A percentile compares a stretch with the other conserved stretches of the same genome.
Evolutionary conservation across 192 early-diverging fungal species (phyloP).

Genomic region (Backusella liffmaniae): DNA sequence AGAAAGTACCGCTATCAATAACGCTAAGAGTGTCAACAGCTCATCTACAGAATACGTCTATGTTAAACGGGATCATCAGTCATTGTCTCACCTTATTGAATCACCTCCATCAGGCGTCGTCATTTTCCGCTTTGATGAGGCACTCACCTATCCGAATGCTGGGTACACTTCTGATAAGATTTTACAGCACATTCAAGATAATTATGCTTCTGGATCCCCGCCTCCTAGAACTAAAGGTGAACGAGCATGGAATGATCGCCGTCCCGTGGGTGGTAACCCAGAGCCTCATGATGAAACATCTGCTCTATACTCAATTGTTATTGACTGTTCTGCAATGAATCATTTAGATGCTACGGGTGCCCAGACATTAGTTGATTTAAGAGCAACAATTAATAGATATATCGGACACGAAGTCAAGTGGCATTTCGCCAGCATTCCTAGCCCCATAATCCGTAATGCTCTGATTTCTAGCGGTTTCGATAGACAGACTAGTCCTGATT

Average conservation of each 20-base stretch:
- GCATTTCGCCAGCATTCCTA: slow-evolving; percentile 22
- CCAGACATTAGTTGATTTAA: slow-evolving; percentile 10
- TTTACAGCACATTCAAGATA: slow-evolving; percentile 23
- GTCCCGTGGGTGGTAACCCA: not conserved
- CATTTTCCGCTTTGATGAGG: slow-evolving; percentile 30
- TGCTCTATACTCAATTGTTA: slow-evolving; percentile 16
- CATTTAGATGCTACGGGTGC: slow-evolving; percentile 20
- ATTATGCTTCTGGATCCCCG: slow-evolving; percentile 13
- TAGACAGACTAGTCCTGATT: not conserved
- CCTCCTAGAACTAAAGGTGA: slow-evolving; percentile 16
- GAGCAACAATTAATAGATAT: not conserved
- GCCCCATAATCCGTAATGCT: slow-evolving; percentile 5
- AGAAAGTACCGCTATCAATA: not conserved
- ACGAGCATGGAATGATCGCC: slow-evolving; percentile 29
- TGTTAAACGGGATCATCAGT: slow-evolving; percentile 13
- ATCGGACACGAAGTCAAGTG: slow-evolving; percentile 22
- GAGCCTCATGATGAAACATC: not conserved
- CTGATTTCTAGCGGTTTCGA: slow-evolving; percentile 21
- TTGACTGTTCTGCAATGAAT: slow-evolving; percentile 24
- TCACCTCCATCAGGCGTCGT: slow-evolving; percentile 26
- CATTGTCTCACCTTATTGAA: slow-evolving; percentile 12
- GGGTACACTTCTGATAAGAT: slow-evolving; percentile 28
- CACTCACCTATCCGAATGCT: slow-evolving; percentile 29
- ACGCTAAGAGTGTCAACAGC: not conserved
- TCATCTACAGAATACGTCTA: slow-evolving; percentile 13